Percentiles rank a stretch among this genome's conserved stretches.
These are phyloP conservation scores for Adansonia madagascariensis DNA, from an alignment of 441 rosid species.

Conservation along the genomic window DNA sequence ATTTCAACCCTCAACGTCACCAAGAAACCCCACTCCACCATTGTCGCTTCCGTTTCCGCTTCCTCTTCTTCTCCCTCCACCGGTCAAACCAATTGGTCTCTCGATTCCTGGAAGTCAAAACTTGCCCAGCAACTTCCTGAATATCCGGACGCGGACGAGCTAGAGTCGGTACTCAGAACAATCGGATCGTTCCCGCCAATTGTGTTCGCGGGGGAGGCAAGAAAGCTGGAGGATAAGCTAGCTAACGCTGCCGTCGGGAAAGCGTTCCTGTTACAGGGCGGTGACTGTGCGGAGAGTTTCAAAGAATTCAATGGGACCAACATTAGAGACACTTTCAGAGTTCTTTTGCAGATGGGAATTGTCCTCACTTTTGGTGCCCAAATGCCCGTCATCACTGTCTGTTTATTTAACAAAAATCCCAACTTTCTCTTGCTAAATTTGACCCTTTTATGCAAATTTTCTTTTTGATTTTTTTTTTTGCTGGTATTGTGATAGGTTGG, in stretches of 20 bases:
- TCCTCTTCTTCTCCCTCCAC: slow-evolving; percentile 36
- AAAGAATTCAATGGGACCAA: slow-evolving; percentile 57
- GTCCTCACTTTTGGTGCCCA: slow-evolving; percentile 64
- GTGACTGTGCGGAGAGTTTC: slow-evolving; percentile 65
- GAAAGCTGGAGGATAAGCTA: slow-evolving; percentile 61
- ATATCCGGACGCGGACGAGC: slow-evolving; percentile 55
- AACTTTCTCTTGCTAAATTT: not conserved
- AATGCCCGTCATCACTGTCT: slow-evolving; percentile 58
- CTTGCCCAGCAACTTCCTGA: slow-evolving; percentile 66
- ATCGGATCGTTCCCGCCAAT: slow-evolving; percentile 65
- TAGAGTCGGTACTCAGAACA: slow-evolving; percentile 59
- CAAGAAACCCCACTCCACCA: slow-evolving; percentile 19
- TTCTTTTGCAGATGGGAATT: slow-evolving; percentile 59
- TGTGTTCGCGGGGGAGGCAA: slow-evolving; percentile 84
- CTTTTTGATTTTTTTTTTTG: not conserved
- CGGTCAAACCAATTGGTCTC: slow-evolving; percentile 39
- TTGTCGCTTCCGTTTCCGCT: slow-evolving; percentile 35
- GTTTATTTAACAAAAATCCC: not conserved
- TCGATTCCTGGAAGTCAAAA: slow-evolving; percentile 64
- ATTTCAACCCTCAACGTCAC: slow-evolving; percentile 22
- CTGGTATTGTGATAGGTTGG: slow-evolving; percentile 35
- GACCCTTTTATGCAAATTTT: not conserved
- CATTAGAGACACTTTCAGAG: slow-evolving; percentile 58
- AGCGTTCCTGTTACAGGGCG: slow-evolving; percentile 59
- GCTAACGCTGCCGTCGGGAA: slow-evolving; percentile 58